phyloP scores from a whole-genome alignment of 1,139 yeast genomes.

The Suhomyces kunorum region DNA sequence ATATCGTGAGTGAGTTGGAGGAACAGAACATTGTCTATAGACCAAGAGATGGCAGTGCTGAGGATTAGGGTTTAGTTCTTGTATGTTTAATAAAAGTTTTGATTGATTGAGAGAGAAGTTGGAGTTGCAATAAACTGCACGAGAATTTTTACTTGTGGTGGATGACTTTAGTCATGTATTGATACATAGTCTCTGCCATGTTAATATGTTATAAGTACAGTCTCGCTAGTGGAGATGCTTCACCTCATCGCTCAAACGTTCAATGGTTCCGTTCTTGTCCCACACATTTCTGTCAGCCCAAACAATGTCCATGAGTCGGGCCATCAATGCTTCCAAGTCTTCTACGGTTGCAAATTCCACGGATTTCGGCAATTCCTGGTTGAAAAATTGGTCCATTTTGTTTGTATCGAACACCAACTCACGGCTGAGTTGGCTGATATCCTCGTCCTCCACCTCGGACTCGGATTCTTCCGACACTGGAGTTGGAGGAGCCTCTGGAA shows the following conservation, averaged over 20 bases:
- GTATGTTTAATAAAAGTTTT: conserved; percentile 6
- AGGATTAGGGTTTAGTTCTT: conserved; percentile 47
- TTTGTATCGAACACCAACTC: conserved; percentile 32
- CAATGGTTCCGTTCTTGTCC: conserved; percentile 56
- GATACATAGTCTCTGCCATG: not conserved
- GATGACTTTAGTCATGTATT: too few relatives aligned
- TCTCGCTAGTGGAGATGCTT: not conserved
- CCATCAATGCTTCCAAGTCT: conserved; percentile 68
- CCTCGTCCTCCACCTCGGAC: conserved; percentile 26
- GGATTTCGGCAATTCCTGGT: conserved; percentile 35
- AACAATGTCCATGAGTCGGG: conserved; percentile 69
- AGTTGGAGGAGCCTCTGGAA: not conserved
- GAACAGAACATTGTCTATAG: conserved; percentile 78
- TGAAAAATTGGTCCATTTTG: conserved; percentile 22
- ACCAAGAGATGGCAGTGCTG: conserved; percentile 95
- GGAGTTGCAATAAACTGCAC: too few relatives aligned
- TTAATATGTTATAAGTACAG: not conserved
- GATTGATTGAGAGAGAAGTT: too few relatives aligned
- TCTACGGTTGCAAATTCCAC: conserved; percentile 65
- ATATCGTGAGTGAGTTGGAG: conserved; percentile 70
- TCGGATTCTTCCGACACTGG: conserved; percentile 16
- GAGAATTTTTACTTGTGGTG: too few relatives aligned
- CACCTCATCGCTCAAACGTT: conserved; percentile 26
- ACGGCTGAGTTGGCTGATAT: conserved; percentile 19
- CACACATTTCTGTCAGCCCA: conserved; percentile 71